phyloP scores from a whole-genome alignment of 2,329 filamentous ascomycete species.

The Arthrobotrys musiformis region DNA sequence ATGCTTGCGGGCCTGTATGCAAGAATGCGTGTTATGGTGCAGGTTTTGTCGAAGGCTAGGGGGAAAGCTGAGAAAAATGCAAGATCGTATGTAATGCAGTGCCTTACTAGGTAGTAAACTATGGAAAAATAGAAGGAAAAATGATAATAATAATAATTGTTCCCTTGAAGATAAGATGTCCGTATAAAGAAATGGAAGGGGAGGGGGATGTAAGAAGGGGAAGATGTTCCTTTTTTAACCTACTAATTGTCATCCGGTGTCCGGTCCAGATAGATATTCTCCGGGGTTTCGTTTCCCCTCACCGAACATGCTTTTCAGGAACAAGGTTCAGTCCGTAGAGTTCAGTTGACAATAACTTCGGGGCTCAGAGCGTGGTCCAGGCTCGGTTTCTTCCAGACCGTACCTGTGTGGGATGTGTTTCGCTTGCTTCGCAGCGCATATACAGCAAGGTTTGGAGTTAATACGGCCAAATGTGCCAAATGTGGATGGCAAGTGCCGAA shows the following conservation, averaged over 20 bases:
- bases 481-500: constrained; percentile 27
- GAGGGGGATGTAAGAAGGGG: constrained; percentile 39
- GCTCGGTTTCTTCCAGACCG: constrained; percentile 25
- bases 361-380: constrained; percentile 19
- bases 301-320: constrained; percentile 11
- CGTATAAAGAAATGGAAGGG: constrained; percentile 1
- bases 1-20: constrained; percentile 17
- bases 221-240: constrained; percentile 50
- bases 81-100: background rate
- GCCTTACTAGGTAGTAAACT: no score
- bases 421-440: constrained; percentile 29
- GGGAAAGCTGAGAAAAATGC: background rate
- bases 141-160: background rate
- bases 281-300: background rate
- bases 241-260: background rate
- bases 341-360: constrained; percentile 12
- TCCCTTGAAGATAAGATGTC: constrained; percentile 1
- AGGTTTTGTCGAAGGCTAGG: constrained; percentile 42
- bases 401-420: constrained; percentile 36
- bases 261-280: background rate
- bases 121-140: no score
- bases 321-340: constrained; percentile 25
- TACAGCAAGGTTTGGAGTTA: constrained; percentile 25
- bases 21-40: constrained; percentile 16
- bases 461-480: constrained; percentile 6